Percentiles rank a stretch among this genome's conserved stretches.
These are phyloP conservation scores for Entomortierella lignicola DNA, from an alignment of 192 early-diverging fungal species.

Conservation along the genomic window DNA sequence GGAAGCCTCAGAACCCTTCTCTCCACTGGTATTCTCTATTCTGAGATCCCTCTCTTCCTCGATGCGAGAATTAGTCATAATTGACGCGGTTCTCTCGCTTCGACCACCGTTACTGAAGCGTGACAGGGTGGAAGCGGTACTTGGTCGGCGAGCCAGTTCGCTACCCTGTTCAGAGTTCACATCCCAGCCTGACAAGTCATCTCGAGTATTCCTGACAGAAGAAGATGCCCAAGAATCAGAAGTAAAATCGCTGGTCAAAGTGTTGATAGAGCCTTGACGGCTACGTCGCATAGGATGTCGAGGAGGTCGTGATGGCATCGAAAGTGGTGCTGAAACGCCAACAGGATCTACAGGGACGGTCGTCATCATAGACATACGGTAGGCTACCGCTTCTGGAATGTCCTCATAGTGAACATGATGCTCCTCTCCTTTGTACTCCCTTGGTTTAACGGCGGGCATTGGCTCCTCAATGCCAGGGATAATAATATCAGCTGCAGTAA, in stretches of 20 bases:
- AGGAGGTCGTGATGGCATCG: constrained; percentile 32
- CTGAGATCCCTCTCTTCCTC: not conserved
- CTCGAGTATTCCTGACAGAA: constrained; percentile 41
- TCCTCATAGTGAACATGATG: constrained; percentile 51
- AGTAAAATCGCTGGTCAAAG: constrained; percentile 39
- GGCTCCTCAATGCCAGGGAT: constrained; percentile 2
- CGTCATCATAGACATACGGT: constrained; percentile 52
- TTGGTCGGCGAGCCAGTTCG: constrained; percentile 9
- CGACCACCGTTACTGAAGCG: not conserved
- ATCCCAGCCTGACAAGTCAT: constrained; percentile 50
- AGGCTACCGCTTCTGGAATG: constrained; percentile 29
- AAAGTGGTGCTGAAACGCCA: constrained; percentile 11
- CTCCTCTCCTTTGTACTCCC: constrained; percentile 37
- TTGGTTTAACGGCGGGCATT: constrained; percentile 3
- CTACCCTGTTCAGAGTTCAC: not conserved
- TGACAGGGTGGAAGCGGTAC: constrained; percentile 5
- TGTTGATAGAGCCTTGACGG: constrained; percentile 34
- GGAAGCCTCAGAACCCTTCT: constrained; percentile 1
- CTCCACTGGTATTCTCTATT: not conserved
- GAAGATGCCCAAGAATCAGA: constrained; percentile 40
- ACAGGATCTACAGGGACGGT: constrained; percentile 42
- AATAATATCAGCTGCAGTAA: not conserved
- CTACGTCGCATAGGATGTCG: constrained; percentile 49
- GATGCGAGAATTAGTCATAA: constrained; percentile 18
- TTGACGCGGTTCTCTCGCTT: constrained; percentile 27